Evolutionary conservation across 1,284 basidiomycete genomes (phyloP), one percentile per base, ranked within the genome.

Genomic region (Tilletia walkeri): DNA sequence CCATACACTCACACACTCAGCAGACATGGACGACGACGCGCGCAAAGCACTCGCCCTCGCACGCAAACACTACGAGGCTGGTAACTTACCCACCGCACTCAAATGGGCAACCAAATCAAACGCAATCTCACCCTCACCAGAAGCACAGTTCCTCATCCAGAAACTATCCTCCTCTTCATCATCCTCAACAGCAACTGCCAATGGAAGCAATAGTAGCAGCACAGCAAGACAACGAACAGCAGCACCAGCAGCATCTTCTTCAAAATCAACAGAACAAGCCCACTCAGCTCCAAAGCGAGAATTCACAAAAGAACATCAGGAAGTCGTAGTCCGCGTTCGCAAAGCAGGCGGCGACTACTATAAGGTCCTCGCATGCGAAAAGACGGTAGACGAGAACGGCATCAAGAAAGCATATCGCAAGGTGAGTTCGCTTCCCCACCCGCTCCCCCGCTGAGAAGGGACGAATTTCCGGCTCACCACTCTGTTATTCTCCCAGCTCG

Each of bases 381-480:
- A 88, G 85, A 89, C 93, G 34, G 95, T 98, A 78, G 88, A 85
- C 7, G 94, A 97, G 68, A 89, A 72, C 34, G 81, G 76, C 0
- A 75, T 99, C 70, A 98, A 98, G 87, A 95, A 93, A 85, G 94
- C 95, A 20, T 99, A 99, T 87, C 89, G 94, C 73, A 99, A 98
- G 88, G 94, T 95, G 72, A 69, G 87, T 74, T 30, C 24, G 24
- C 24, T 30, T 9, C 49, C 53, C 24, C 54, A 2, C 30, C 54
- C 54, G 20, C 47, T 48, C 12, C 47, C 47, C 24, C 24, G 24
- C 24, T 30, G 24, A 30, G 24, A 30, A 53, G n/a, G n/a, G 48
- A 49, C 1, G 47, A 49, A 12, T 24, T 53, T n/a, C n/a, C 4
- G 18, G n/a, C 16, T 18, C 50, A 18, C 7, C 30, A 24, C 18